Conservation (phyloP, 768 basidiomycete genomes). For the Hericium rajendrae region DNA sequence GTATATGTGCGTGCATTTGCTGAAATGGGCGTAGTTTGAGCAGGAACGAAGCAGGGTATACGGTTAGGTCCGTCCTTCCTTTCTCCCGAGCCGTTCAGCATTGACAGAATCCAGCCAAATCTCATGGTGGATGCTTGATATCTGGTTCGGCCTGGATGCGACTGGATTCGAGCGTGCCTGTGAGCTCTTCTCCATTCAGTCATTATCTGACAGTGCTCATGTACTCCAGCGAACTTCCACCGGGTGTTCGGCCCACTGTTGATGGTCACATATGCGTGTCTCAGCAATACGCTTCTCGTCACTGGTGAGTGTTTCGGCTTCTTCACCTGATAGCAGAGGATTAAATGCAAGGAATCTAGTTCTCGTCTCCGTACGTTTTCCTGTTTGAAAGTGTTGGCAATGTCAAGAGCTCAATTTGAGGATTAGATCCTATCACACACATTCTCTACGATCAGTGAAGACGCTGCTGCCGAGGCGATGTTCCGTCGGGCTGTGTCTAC, state of each 20-base stretch:
- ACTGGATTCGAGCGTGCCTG: slow-evolving; percentile 77
- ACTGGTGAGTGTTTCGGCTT: slow-evolving; percentile 48
- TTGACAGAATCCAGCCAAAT: slow-evolving; percentile 39
- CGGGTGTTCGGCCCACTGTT: slow-evolving; percentile 84
- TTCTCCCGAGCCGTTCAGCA: background rate
- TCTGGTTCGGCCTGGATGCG: slow-evolving; percentile 94
- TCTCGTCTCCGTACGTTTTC: slow-evolving; percentile 2
- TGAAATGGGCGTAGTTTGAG: slow-evolving; percentile 36
- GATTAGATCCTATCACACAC: slow-evolving; percentile 86
- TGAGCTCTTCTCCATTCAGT: slow-evolving; percentile 27
- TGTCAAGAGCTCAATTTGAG: background rate
- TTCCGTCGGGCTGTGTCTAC: slow-evolving; percentile 90
- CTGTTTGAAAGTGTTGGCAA: background rate
- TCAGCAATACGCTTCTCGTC: slow-evolving; percentile 86
- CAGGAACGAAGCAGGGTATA: slow-evolving; percentile 44
- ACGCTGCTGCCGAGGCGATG: slow-evolving; percentile 94
- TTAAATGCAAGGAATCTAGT: slow-evolving; percentile 6
- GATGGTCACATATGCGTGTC: slow-evolving; percentile 83
- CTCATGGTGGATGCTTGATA: slow-evolving; percentile 91
- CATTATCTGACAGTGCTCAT: slow-evolving; percentile 2
- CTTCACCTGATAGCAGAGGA: background rate
- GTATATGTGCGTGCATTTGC: background rate
- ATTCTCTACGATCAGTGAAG: slow-evolving; percentile 86
- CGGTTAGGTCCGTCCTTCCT: slow-evolving; percentile 25
- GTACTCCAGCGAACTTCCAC: slow-evolving; percentile 58